These are phyloP conservation scores for Eleusine coracana DNA, from an alignment of 176 grass and related monocot genomes.

Conservation along the genomic window DNA sequence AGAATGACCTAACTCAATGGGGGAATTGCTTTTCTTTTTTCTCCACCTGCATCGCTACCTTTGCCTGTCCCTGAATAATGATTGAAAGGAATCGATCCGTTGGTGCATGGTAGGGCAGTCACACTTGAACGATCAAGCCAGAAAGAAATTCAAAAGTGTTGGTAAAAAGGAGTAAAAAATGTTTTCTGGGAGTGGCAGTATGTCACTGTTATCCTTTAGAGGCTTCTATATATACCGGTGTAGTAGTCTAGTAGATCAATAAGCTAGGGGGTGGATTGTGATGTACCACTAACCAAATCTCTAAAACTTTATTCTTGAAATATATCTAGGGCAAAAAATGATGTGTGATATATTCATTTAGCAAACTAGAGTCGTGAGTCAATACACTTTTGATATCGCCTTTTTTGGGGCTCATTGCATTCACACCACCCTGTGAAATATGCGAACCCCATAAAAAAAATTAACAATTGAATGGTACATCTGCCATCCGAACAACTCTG, in stretches of 20 bases:
- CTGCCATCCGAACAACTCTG: not conserved
- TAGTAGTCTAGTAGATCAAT: not conserved
- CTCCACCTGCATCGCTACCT: slow-evolving; percentile 22
- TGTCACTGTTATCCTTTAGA: slow-evolving; percentile 53
- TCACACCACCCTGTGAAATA: not conserved
- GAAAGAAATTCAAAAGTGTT: slow-evolving; percentile 39
- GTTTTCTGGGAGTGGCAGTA: slow-evolving; percentile 34
- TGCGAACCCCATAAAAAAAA: not conserved
- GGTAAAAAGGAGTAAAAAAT: slow-evolving; percentile 51
- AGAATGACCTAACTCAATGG: slow-evolving; percentile 36
- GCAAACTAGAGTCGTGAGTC: not conserved
- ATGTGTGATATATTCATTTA: not conserved
- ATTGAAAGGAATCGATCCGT: slow-evolving; percentile 46
- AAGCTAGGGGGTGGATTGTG: slow-evolving; percentile 36
- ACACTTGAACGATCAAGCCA: slow-evolving; percentile 40
- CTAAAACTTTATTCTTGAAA: slow-evolving; percentile 16
- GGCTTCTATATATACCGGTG: not conserved
- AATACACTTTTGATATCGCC: not conserved
- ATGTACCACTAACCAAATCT: slow-evolving; percentile 46
- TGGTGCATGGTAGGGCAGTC: slow-evolving; percentile 50
- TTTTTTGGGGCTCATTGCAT: not conserved
- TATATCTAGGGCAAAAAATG: slow-evolving; percentile 25
- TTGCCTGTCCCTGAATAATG: slow-evolving; percentile 56
- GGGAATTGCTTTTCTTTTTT: slow-evolving; percentile 29
- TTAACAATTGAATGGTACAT: not conserved